Evolutionary conservation across 1,139 yeast species (phyloP).

Genomic region (Pneumocystis carinii): DNA sequence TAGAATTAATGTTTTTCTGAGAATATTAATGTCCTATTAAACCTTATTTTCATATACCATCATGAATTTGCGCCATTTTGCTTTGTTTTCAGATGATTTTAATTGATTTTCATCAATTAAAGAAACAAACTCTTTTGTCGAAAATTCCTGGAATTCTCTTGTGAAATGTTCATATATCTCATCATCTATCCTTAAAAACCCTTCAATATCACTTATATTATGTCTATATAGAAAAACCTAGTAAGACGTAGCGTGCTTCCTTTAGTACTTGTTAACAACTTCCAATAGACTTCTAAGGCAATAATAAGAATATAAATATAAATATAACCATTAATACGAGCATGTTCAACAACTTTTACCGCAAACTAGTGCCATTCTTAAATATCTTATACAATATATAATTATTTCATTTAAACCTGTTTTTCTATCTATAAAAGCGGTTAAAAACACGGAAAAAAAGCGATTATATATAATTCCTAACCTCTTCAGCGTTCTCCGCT

Average conservation of each 20-base stretch:
- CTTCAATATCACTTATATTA: neutral
- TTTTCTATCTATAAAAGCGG: slow-evolving; percentile 5
- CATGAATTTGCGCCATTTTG: slow-evolving; percentile 80
- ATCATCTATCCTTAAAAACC: slow-evolving; percentile 37
- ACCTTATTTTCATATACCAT: slow-evolving; percentile 56
- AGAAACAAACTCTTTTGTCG: slow-evolving; percentile 38
- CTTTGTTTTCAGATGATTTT: slow-evolving; percentile 69
- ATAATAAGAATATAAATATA: neutral
- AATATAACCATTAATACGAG: slow-evolving; percentile 24
- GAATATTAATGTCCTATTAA: slow-evolving; percentile 13
- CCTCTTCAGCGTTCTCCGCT: slow-evolving; percentile 48
- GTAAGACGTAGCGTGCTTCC: slow-evolving; percentile 47
- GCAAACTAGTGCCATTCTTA: slow-evolving; percentile 84
- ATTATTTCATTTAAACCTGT: slow-evolving; percentile 1
- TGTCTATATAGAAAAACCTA: neutral
- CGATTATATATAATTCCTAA: slow-evolving; percentile 10
- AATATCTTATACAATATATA: neutral
- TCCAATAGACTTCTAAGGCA: slow-evolving; percentile 66
- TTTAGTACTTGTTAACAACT: slow-evolving; percentile 51
- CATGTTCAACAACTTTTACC: slow-evolving; percentile 91
- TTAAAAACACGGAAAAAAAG: neutral
- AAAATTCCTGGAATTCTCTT: slow-evolving; percentile 72
- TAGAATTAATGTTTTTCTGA: neutral
- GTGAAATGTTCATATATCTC: slow-evolving; percentile 59
- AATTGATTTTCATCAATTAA: slow-evolving; percentile 60